Evolutionary conservation across 2,329 filamentous ascomycete genomes (phyloP).

Genomic region (Trichoderma pleuroti): DNA sequence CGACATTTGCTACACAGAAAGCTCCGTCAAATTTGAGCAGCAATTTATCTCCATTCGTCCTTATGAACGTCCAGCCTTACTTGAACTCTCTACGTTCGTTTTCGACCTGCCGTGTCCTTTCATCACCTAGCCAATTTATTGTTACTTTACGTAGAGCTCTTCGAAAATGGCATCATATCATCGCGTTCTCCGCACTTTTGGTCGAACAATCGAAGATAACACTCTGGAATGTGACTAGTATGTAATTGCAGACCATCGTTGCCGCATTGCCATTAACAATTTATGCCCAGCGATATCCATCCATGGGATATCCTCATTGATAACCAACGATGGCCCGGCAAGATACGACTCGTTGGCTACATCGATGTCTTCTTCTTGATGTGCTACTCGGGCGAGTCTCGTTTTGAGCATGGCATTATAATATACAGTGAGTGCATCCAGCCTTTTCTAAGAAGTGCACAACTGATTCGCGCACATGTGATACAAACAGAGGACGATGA

Average conservation of each 20-base stretch:
- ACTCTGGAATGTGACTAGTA: conserved; percentile 19
- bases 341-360: conserved; percentile 18
- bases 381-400: conserved; percentile 21
- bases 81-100: neutral
- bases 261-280: neutral
- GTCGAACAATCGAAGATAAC: conserved; percentile 7
- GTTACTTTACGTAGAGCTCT: neutral
- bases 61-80: neutral
- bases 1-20: neutral
- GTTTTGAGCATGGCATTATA: conserved; percentile 22
- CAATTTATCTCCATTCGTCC: neutral
- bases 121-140: neutral
- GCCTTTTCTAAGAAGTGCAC: neutral
- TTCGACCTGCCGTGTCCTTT: neutral
- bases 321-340: conserved; percentile 15
- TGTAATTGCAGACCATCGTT: neutral
- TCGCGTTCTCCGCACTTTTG: conserved; percentile 18
- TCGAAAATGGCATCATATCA: conserved; percentile 18
- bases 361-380: conserved; percentile 22
- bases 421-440: conserved; percentile 15
- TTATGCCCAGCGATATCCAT: conserved; percentile 12
- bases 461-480: rapidly evolving
- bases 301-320: conserved; percentile 18
- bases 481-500: conserved; percentile 13
- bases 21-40: neutral